These are phyloP conservation scores for Oryza nivara DNA, from an alignment of 176 grass and related monocot species.

Conservation along the genomic window DNA sequence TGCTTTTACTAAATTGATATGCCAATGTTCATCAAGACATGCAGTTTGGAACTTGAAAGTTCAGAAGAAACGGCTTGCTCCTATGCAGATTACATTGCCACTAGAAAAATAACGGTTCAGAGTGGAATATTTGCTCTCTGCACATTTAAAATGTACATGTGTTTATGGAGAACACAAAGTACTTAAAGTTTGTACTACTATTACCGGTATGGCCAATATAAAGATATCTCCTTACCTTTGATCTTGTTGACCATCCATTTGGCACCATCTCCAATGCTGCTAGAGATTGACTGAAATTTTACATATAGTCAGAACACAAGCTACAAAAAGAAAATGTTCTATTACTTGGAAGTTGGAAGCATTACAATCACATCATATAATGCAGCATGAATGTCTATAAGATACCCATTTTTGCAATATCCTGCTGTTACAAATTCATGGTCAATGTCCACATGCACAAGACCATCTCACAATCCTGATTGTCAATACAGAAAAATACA, in stretches of 20 bases:
- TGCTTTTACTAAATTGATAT: background rate
- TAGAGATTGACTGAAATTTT: constrained; percentile 68
- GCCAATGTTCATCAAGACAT: background rate
- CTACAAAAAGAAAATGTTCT: background rate
- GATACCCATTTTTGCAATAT: background rate
- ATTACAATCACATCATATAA: background rate
- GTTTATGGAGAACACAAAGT: too few species aligned
- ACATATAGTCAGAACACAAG: constrained; percentile 5
- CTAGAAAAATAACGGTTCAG: background rate
- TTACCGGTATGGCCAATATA: background rate
- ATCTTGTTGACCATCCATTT: constrained; percentile 99
- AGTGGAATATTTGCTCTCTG: background rate
- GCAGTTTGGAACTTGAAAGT: background rate
- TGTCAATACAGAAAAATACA: background rate
- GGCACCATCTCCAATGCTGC: constrained; percentile 86
- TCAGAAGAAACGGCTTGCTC: background rate
- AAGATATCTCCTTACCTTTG: constrained; percentile 51
- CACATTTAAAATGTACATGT: background rate
- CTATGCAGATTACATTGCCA: background rate
- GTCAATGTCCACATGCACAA: too few species aligned
- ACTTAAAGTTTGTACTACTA: too few species aligned
- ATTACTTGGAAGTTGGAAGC: background rate
- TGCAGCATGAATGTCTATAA: background rate
- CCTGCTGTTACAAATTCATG: background rate
- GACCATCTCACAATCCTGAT: background rate